Base-by-base conservation (phyloP, 495 filamentous ascomycete genomes). In the Penicillium atrosanguineum region DNA sequence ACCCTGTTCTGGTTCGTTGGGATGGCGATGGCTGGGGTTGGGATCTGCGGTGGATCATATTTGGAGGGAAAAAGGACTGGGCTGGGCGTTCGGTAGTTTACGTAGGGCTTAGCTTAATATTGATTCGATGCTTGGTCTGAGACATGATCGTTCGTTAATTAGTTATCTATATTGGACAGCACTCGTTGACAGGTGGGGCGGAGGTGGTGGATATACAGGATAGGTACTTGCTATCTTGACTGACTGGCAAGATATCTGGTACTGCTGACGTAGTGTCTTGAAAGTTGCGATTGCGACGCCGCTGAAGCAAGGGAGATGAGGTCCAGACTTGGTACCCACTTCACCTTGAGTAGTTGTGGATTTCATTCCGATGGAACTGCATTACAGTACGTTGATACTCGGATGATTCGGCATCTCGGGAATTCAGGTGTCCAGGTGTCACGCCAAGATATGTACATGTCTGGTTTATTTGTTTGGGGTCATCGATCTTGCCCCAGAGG, bases 301-400 rank as follows among this genome's bases (percentile, higher is more conserved):
- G 50, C 45, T 6, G 50, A 54, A 25, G 50, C 56, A 59, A 54
- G 50, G 56, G 50, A 57, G 46, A 44, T 41, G 36, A 18, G 51
- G 11, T 34, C 31, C 31, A 34, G 31, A 34, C 31, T 1, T 12
- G 9, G 3, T 34, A 34, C 12, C 31, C 31, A 34, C 9, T 34
- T 4, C 9, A 12, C 0, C 0, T 8, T 14, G 31, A 14, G 31
- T 15, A 3, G 12, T 4, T 2, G 31, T 34, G 31, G 9, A 14
- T 34, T 34, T 34, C 31, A 34, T 34, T 34, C 31, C 31, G 2
- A 23, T 2, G 31, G 4, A 5, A 1, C 28, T 34, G 31, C 31
- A 34, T 42, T 26, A 29, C 20, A 20, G 44, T 36, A 18, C 50
- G 39, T 37, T 18, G 42, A 34, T 20, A 26, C 36, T 53, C 50